Base-by-base conservation (phyloP, 1,139 yeast genomes). In the Kodamaea ohmeri region DNA sequence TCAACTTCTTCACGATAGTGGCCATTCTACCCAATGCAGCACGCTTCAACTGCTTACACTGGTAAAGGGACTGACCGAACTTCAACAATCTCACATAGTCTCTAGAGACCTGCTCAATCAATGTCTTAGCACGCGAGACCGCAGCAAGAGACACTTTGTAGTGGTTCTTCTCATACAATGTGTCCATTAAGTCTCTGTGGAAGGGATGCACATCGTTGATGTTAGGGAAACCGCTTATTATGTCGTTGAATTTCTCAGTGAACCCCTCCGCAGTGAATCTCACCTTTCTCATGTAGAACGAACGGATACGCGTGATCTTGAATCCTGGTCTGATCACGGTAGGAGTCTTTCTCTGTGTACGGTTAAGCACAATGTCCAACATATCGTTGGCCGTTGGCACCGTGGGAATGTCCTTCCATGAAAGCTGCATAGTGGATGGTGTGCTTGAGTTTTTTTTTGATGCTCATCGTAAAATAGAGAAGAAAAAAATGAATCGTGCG, bases 11-110 rank as follows among this genome's bases (percentile, higher is more conserved):
- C 55, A 83, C 80, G 56, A 92, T 88, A 36, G 99, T 92, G 41
- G 98, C 98, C 99, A 92, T 92, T 68, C 99, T 85, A 75, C 99
- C 99, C 53, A 92, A 73, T 25, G 97, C 99, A 51, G 99, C 99
- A 57, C 97, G 78, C 67, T 92, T 92, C 63, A 92, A 80, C 71
- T 94, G 98, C 69, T 92, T 92, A 76, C 99, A 92, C 71, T 94
- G 98, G 68, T 89, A 94, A 48, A 92, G 73, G 19, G 97, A 89
- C 71, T 92, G 98, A 56, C 98, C 98, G 58, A 89, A 92, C 71
- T 92, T 92, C 59, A 92, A 76, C 54, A 92, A 77, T 61, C 99
- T 80, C 48, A 81, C 84, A 61, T 92, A 92, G 71, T 92, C 99
- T 67, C 98, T 78, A 22, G 96, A 76, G 32, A 92, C 97, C 66